Conservation (phyloP, 2,329 filamentous ascomycete genomes). For the Xylariaceae sp. region DNA sequence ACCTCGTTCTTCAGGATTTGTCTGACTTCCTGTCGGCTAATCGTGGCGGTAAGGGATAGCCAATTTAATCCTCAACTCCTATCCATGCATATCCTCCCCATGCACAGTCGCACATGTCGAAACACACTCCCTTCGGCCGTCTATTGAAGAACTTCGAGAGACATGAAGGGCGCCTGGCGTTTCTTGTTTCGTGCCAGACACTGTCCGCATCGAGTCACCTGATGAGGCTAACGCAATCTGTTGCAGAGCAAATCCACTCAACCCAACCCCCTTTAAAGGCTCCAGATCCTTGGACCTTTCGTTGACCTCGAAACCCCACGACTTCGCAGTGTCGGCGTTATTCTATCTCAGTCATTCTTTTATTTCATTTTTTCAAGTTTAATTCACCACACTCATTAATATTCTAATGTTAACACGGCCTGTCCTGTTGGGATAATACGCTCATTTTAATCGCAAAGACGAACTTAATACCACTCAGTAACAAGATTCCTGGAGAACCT, state of each 20-base stretch:
- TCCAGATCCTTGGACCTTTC: constrained; percentile 42
- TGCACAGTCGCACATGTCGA: constrained; percentile 19
- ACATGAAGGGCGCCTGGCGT: too few relatives aligned
- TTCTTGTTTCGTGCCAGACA: constrained; percentile 3
- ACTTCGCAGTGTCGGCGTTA: constrained; percentile 43
- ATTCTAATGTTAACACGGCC: constrained; percentile 48
- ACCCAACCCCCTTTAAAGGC: constrained; percentile 39
- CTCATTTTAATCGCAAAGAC: constrained; percentile 36
- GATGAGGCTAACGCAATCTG: constrained; percentile 24
- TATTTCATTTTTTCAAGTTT: constrained; percentile 37
- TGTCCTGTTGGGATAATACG: constrained; percentile 39
- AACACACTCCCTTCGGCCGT: constrained; percentile 12
- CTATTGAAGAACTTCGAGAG: constrained; percentile 24
- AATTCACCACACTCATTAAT: constrained; percentile 56
- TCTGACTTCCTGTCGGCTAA: constrained; percentile 44
- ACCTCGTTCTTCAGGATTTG: constrained; percentile 43
- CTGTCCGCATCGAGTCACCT: too few relatives aligned
- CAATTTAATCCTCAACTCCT: constrained; percentile 12
- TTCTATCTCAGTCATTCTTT: constrained; percentile 53
- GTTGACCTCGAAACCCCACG: constrained; percentile 27
- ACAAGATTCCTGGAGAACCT: constrained; percentile 50
- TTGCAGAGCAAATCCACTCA: constrained; percentile 29
- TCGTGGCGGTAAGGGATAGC: constrained; percentile 48
- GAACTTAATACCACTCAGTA: constrained; percentile 33
- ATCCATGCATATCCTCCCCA: constrained; percentile 22